Evolutionary conservation across 2,329 filamentous ascomycete species (phyloP).

Genomic region (Ceratocystis diversiconidia): DNA sequence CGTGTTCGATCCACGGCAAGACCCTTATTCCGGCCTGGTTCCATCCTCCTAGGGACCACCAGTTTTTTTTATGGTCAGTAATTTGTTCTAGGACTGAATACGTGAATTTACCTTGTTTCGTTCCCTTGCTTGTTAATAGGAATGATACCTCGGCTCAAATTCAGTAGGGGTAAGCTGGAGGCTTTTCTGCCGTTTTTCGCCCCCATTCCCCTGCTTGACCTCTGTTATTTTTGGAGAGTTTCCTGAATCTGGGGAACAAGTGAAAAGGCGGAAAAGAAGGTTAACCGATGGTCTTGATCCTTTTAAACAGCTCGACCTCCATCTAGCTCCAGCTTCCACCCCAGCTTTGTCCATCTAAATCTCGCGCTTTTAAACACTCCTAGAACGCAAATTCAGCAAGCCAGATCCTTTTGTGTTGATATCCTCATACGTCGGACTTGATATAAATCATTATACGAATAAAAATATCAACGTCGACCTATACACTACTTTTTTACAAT

Average conservation of each 20-base stretch:
- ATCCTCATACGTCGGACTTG: too few species aligned
- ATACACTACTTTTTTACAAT: background rate
- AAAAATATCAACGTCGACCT: background rate
- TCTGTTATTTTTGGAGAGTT: slow-evolving; percentile 1
- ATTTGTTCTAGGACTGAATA: too few species aligned
- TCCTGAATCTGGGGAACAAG: background rate
- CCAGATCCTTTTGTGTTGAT: too few species aligned
- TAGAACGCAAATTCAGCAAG: too few species aligned
- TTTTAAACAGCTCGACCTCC: background rate
- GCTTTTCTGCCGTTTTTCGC: background rate
- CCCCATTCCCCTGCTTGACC: background rate
- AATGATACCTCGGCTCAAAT: background rate
- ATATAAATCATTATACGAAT: background rate
- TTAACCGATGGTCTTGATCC: background rate
- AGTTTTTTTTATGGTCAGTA: background rate
- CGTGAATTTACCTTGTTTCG: too few species aligned
- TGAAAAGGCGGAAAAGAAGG: background rate
- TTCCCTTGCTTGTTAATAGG: too few species aligned
- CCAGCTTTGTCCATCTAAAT: too few species aligned
- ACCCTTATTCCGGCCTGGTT: background rate
- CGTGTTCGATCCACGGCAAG: slow-evolving; percentile 12
- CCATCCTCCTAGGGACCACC: too few species aligned
- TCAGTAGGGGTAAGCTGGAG: background rate
- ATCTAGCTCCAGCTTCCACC: background rate
- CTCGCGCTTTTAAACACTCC: too few species aligned